Evolutionary conservation across 768 basidiomycete genomes (phyloP).

Genomic region (Grammothele lineata): DNA sequence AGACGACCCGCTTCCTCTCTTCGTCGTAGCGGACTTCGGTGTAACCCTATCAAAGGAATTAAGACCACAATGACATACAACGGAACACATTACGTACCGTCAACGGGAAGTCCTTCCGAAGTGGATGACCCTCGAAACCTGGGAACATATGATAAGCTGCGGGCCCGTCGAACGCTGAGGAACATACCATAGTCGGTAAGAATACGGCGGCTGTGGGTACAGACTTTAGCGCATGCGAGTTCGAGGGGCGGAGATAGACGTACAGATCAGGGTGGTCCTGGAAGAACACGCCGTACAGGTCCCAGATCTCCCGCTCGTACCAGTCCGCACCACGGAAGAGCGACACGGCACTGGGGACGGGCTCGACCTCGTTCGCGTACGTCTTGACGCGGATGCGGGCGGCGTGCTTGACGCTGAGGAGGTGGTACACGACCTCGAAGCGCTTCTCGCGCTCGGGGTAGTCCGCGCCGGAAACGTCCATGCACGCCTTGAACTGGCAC

Average conservation of each 20-base stretch:
- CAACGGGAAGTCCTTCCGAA: slow-evolving; percentile 97
- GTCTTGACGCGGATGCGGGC: slow-evolving; percentile 96
- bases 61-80: too few species aligned
- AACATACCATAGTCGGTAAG: slow-evolving; percentile 90
- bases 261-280: slow-evolving; percentile 93
- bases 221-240: slow-evolving; percentile 2
- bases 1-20: slow-evolving; percentile 94
- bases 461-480: slow-evolving; percentile 96
- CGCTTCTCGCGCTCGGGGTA: slow-evolving; percentile 90
- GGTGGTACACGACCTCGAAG: slow-evolving; percentile 96
- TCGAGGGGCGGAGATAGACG: slow-evolving; percentile 28
- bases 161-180: background rate
- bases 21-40: slow-evolving; percentile 98
- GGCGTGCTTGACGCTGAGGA: slow-evolving; percentile 74
- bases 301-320: slow-evolving; percentile 97
- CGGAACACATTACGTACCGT: too few species aligned
- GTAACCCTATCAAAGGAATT: slow-evolving; percentile 96
- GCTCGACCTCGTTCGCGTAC: slow-evolving; percentile 88
- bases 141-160: slow-evolving; percentile 1
- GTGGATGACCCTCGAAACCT: slow-evolving; percentile 96
- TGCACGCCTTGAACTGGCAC: slow-evolving; percentile 87
- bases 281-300: slow-evolving; percentile 97
- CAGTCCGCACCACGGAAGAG: slow-evolving; percentile 93
- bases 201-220: slow-evolving; percentile 73
- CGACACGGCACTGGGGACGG: slow-evolving; percentile 77